Percentiles rank a stretch among this genome's conserved stretches.
phyloP scores from a whole-genome alignment of 2,329 filamentous ascomycete species.

The Sclerotinia spermophila region DNA sequence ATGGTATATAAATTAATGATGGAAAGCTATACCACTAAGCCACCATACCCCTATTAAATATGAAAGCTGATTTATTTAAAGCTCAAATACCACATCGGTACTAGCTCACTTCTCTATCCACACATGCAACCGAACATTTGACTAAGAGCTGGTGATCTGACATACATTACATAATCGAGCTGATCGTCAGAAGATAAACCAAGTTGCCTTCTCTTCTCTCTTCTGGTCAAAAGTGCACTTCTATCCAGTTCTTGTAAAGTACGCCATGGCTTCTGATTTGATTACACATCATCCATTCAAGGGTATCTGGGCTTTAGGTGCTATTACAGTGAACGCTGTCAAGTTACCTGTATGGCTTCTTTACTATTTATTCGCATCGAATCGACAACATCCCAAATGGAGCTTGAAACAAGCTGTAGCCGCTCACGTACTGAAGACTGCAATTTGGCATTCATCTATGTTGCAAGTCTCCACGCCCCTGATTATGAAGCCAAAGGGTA shows the following conservation, averaged over 20 bases:
- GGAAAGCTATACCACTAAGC: too few species aligned
- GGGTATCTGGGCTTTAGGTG: background rate
- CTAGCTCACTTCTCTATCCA: too few species aligned
- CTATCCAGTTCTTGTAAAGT: background rate
- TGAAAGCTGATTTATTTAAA: too few species aligned
- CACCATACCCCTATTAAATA: too few species aligned
- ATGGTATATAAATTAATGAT: too few species aligned
- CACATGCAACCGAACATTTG: background rate
- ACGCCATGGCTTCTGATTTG: background rate
- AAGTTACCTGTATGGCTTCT: background rate
- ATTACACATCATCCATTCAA: background rate
- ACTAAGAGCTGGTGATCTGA: background rate
- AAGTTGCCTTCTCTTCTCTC: background rate
- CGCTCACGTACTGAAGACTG: background rate
- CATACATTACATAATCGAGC: background rate
- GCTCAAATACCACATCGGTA: too few species aligned
- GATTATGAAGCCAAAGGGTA: background rate
- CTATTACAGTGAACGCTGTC: background rate
- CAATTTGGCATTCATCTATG: background rate
- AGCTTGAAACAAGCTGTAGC: conserved; percentile 4
- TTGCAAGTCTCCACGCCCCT: background rate
- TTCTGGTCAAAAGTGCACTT: background rate
- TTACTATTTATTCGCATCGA: conserved; percentile 2
- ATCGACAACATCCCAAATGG: conserved; percentile 17
- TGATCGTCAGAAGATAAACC: background rate